Conservation (phyloP, 768 basidiomycete genomes). For the Tylopilus sp. region DNA sequence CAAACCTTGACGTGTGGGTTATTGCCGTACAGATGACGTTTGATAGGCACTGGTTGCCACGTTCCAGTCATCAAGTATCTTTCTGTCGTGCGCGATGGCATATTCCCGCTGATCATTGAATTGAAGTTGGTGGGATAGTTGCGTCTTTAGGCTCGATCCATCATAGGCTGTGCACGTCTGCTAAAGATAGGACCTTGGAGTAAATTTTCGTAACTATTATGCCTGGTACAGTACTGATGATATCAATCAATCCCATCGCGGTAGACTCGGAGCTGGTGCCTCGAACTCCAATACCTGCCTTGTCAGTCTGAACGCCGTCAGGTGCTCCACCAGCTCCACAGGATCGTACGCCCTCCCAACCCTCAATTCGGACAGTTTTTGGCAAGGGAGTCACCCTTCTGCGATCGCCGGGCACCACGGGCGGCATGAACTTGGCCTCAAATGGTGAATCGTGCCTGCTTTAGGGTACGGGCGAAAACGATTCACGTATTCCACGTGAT, state of each 20-base stretch:
- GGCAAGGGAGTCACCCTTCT: background rate
- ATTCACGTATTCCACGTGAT: background rate
- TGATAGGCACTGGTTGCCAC: conserved; percentile 14
- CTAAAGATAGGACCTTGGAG: conserved; percentile 10
- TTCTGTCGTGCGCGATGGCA: background rate
- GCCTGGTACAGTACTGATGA: too few relatives aligned
- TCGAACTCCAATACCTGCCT: conserved; percentile 25
- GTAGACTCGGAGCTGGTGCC: conserved; percentile 15
- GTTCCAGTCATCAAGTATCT: conserved; percentile 15
- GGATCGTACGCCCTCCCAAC: conserved; percentile 7
- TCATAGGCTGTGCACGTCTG: background rate
- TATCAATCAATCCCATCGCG: too few relatives aligned
- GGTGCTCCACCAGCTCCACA: conserved; percentile 14
- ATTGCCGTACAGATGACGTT: conserved; percentile 3
- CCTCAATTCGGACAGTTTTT: conserved; percentile 3
- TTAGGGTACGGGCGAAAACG: too few relatives aligned
- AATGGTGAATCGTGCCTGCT: background rate
- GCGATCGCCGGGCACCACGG: background rate
- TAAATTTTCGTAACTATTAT: conserved; percentile 4
- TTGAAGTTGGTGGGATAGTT: conserved; percentile 12
- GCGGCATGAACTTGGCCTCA: background rate
- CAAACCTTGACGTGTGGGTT: background rate
- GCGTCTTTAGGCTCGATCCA: background rate
- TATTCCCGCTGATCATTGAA: background rate
- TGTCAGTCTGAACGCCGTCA: conserved; percentile 30